These are phyloP conservation scores for Metschnikowia hibisci DNA, from an alignment of 805 yeast species.

Conservation along the genomic window DNA sequence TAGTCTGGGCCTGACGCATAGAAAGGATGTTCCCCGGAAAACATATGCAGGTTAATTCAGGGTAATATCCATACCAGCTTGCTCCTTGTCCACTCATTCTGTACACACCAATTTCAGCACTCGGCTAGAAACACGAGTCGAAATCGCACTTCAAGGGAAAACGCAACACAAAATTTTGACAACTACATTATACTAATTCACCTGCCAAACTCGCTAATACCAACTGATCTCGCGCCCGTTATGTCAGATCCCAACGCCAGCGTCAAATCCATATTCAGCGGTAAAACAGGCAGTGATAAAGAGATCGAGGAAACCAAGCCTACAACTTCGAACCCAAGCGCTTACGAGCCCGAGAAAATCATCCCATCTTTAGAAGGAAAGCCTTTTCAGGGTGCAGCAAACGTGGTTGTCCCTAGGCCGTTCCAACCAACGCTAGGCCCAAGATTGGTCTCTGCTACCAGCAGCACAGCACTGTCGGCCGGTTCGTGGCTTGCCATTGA, in stretches of 20 bases:
- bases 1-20: slow-evolving; percentile 1
- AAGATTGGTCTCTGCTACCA: background rate
- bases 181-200: too few species aligned
- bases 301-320: background rate
- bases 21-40: slow-evolving; percentile 1
- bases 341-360: background rate
- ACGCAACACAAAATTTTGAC: too few species aligned
- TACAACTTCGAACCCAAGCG: background rate
- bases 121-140: too few species aligned
- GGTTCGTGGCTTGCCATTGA: background rate
- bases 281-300: slow-evolving; percentile 16
- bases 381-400: background rate
- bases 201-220: background rate
- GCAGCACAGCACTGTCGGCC: slow-evolving; percentile 1
- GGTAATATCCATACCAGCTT: slow-evolving; percentile 1
- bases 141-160: too few species aligned
- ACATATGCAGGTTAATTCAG: background rate
- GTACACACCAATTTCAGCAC: background rate
- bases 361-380: background rate
- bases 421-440: background rate
- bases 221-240: background rate
- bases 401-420: background rate
- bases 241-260: slow-evolving; percentile 45
- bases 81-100: background rate
- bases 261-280: slow-evolving; percentile 36